These are phyloP conservation scores for Borovskyia barvae DNA, from an alignment of 208 protist species.

Conservation along the genomic window DNA sequence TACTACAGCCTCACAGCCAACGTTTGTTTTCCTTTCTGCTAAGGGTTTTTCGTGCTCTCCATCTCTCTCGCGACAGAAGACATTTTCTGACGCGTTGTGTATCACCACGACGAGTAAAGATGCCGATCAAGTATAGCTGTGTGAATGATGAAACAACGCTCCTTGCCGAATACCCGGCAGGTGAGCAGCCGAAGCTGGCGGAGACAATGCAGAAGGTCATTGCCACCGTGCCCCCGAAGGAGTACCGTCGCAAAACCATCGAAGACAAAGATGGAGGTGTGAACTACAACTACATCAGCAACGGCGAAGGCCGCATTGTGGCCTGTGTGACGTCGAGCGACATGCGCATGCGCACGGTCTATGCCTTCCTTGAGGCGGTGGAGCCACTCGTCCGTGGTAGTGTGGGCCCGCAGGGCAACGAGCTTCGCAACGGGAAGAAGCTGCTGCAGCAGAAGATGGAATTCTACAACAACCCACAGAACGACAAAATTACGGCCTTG, in stretches of 20 bases:
- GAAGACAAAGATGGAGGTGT: constrained; percentile 90
- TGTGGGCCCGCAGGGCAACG: constrained; percentile 40
- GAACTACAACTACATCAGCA: constrained; percentile 92
- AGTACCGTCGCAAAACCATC: constrained; percentile 89
- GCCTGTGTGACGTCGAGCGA: constrained; percentile 84
- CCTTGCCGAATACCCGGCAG: constrained; percentile 79
- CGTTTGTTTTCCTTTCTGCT: constrained; percentile 1
- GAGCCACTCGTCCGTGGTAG: constrained; percentile 78
- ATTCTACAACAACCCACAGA: constrained; percentile 92
- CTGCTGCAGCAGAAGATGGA: constrained; percentile 92
- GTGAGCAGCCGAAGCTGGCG: constrained; percentile 67
- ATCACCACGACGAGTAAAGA: too few relatives aligned
- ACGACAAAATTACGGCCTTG: constrained; percentile 88
- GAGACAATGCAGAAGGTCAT: constrained; percentile 91
- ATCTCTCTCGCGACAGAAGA: not conserved
- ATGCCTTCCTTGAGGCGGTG: constrained; percentile 89
- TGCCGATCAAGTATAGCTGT: constrained; percentile 92
- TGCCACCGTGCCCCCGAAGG: constrained; percentile 71
- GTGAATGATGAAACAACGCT: constrained; percentile 81
- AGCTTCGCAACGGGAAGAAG: constrained; percentile 89
- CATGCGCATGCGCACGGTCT: constrained; percentile 90
- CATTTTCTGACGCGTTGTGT: not conserved
- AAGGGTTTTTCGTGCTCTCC: constrained; percentile 8
- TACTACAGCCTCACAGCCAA: too few relatives aligned
- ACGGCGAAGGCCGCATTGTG: constrained; percentile 85